These are phyloP conservation scores for Boeremia lycopersici DNA, from an alignment of 2,329 filamentous ascomycete species.

Conservation along the genomic window DNA sequence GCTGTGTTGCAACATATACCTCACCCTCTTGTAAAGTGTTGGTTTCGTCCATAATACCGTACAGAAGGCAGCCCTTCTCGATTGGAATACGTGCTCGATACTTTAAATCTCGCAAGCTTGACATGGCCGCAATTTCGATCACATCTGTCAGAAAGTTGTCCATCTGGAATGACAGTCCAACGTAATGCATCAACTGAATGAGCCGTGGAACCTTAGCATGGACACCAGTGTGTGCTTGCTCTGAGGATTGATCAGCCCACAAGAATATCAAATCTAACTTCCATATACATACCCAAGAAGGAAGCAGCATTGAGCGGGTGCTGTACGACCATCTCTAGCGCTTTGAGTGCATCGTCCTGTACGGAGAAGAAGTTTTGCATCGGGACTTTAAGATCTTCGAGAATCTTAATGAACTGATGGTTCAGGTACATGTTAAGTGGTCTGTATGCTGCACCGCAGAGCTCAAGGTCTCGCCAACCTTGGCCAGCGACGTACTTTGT, in stretches of 20 bases:
- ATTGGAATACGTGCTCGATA: conserved; percentile 79
- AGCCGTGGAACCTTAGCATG: conserved; percentile 66
- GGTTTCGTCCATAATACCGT: conserved; percentile 85
- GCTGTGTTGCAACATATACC: conserved; percentile 68
- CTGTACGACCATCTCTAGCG: conserved; percentile 64
- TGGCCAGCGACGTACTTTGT: conserved; percentile 69
- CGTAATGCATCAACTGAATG: conserved; percentile 62
- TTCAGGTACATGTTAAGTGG: conserved; percentile 76
- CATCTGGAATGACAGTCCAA: conserved; percentile 68
- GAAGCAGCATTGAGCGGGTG: conserved; percentile 66
- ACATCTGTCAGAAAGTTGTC: conserved; percentile 74
- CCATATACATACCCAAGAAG: conserved; percentile 58
- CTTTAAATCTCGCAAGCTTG: conserved; percentile 75
- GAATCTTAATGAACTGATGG: conserved; percentile 80
- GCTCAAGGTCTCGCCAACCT: conserved; percentile 63
- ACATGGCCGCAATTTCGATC: conserved; percentile 73
- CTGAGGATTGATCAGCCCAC: conserved; percentile 24
- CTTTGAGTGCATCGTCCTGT: conserved; percentile 66
- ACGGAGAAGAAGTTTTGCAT: conserved; percentile 65
- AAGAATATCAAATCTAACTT: too few relatives aligned
- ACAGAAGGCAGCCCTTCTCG: conserved; percentile 72
- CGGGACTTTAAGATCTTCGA: conserved; percentile 75
- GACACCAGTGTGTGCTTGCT: conserved; percentile 65
- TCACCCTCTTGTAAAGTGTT: conserved; percentile 69
- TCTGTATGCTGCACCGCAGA: conserved; percentile 71